Evolutionary conservation across 768 basidiomycete species (phyloP).

Genomic region (Kwoniella heveanensis): DNA sequence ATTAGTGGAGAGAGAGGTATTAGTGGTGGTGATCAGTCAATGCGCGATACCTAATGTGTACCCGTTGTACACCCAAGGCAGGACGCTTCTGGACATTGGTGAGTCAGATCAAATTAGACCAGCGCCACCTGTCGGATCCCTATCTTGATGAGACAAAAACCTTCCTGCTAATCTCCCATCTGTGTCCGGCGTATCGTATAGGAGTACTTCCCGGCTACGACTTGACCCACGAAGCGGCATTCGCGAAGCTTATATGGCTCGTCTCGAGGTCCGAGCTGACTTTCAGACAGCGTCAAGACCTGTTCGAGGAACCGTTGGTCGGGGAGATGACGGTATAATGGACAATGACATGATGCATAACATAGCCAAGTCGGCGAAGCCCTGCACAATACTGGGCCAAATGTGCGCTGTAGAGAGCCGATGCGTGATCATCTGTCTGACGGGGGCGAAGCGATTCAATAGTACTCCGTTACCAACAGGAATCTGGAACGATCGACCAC

Average conservation of each 20-base stretch:
- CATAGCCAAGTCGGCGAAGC: no score
- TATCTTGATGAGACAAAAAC: no score
- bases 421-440: no score
- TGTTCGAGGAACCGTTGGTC: slow-evolving; percentile 41
- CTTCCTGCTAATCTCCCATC: background rate
- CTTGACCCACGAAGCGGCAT: slow-evolving; percentile 51
- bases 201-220: slow-evolving; percentile 50
- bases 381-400: no score
- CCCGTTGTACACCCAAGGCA: slow-evolving; percentile 49
- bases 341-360: no score
- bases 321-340: slow-evolving; percentile 42
- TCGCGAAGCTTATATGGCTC: slow-evolving; percentile 50
- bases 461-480: no score
- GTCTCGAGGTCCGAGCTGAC: slow-evolving; percentile 43
- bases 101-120: slow-evolving; percentile 5
- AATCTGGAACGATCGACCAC: no score
- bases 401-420: no score
- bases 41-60: slow-evolving; percentile 50
- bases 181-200: background rate
- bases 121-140: no score
- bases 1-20: slow-evolving; percentile 43
- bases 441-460: no score
- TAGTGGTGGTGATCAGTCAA: slow-evolving; percentile 50
- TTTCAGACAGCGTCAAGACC: slow-evolving; percentile 42
- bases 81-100: slow-evolving; percentile 41